Evolutionary conservation across 306 rosid species (phyloP).

Genomic region (Lablab purpureus): DNA sequence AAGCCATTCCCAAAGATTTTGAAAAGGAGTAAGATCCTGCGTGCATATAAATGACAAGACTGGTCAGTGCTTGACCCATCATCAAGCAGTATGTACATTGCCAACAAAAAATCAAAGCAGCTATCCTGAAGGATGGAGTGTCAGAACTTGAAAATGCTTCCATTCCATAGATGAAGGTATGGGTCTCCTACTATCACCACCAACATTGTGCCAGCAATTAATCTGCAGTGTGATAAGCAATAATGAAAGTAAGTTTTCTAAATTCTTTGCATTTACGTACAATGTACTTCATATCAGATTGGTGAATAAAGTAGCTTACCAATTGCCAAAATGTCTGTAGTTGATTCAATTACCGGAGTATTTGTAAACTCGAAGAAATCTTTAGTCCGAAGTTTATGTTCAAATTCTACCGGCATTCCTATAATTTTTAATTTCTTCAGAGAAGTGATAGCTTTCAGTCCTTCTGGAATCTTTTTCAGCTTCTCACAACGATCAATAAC

Average conservation of each 20-base stretch:
- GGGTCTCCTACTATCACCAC: slow-evolving; percentile 23
- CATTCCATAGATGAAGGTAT: slow-evolving; percentile 7
- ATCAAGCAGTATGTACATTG: not conserved
- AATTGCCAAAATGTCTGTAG: slow-evolving; percentile 56
- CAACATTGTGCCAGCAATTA: slow-evolving; percentile 13
- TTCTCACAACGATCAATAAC: slow-evolving; percentile 59
- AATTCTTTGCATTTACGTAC: not conserved
- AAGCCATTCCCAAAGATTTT: not conserved
- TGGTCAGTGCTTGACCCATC: not conserved
- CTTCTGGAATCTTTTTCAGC: slow-evolving; percentile 56
- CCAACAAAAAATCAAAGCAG: slow-evolving; percentile 29
- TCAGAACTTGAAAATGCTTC: slow-evolving; percentile 39
- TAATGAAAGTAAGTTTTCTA: slow-evolving; percentile 35
- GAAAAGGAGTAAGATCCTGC: slow-evolving; percentile 10
- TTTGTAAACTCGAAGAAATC: slow-evolving; percentile 50
- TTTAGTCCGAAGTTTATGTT: slow-evolving; percentile 52
- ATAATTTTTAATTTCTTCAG: slow-evolving; percentile 52
- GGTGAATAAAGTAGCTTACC: slow-evolving; percentile 46
- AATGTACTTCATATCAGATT: not conserved
- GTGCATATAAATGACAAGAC: not conserved
- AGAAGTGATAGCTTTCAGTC: slow-evolving; percentile 49
- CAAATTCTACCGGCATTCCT: slow-evolving; percentile 63
- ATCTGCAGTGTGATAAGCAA: slow-evolving; percentile 50
- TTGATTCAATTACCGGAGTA: slow-evolving; percentile 51
- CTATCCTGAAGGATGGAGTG: slow-evolving; percentile 24